Evolutionary conservation across 805 yeast species (phyloP), one percentile per base, ranked within the genome.

Genomic region (Maudiozyma serrabonitensis): DNA sequence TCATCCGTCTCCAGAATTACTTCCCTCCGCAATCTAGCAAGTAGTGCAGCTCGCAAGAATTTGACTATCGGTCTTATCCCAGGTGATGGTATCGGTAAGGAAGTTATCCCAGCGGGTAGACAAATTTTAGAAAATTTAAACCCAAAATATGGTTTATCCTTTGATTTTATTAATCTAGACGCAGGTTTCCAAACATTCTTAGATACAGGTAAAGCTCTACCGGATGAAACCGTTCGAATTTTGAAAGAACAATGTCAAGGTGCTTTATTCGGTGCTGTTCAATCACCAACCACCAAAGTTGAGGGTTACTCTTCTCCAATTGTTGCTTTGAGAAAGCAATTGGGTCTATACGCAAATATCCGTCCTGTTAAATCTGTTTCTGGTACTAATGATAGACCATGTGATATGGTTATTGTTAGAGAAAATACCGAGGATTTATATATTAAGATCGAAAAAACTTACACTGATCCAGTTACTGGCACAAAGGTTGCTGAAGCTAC

Each of bases 391-490:
- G 90, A 87, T 57, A 81, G 88, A 70, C 90, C 95, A 37, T 95
- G 90, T 46, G 99, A 93, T 69, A 83, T 93, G 88, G 95, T 93
- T 31, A 93, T 93, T 68, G 99, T 93, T 38, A 86, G 99, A 69
- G 99, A 93, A 73, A 93, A 93, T 77, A 93, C 99, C 53, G 99
- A 93, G 74, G 99, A 93, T 71, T 76, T 91, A 60, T 93, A 93
- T 73, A 84, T 93, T 70, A 93, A 93, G 74, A 95, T 90, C 68
- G 99, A 93, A 73, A 80, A 73, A 60, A 68, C 87, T 43, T 87
- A 76, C 66, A 59, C 57, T 31, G 81, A 76, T 57, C 80, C 76
- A 57, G 77, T 76, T 50, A 95, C 90, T 56, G 96, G 97, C 55
- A 81, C 86, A 60, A 81, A 80, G 69, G 87, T 90, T 39, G 96